phyloP scores from a whole-genome alignment of 1,284 basidiomycete species.

The Heterobasidion parviporum region DNA sequence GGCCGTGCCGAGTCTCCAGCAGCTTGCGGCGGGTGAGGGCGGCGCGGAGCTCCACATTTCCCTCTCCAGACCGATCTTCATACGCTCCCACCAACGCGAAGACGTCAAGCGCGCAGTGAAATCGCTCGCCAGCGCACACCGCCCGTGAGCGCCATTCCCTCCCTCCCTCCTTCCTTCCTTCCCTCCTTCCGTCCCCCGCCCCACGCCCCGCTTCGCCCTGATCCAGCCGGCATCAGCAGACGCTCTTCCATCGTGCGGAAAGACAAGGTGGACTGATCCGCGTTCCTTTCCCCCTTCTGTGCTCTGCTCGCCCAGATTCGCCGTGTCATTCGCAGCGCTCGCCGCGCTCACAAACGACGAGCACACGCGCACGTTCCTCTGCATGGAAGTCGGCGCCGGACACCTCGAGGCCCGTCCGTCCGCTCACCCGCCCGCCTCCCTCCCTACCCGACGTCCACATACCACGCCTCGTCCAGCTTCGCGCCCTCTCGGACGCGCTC shows the following conservation, averaged over 20 bases:
- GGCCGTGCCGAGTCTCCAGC: conserved; percentile 37
- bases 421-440: too few relatives aligned
- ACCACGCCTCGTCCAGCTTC: conserved; percentile 33
- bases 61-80: conserved; percentile 65
- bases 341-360: conserved; percentile 73
- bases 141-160: conserved; percentile 33
- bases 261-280: neutral
- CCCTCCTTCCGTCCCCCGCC: neutral
- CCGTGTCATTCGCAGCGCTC: conserved; percentile 62
- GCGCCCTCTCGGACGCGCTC: conserved; percentile 40
- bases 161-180: neutral
- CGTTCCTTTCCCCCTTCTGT: neutral
- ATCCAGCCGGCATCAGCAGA: neutral
- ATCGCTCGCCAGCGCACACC: conserved; percentile 31
- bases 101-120: conserved; percentile 54
- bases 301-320: conserved; percentile 43
- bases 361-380: conserved; percentile 64
- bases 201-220: neutral
- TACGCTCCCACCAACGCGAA: conserved; percentile 70
- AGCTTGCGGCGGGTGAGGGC: conserved; percentile 24
- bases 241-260: neutral
- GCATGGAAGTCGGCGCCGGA: conserved; percentile 70
- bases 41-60: conserved; percentile 57
- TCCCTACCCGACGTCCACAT: neutral
- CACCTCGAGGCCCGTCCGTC: conserved; percentile 46